phyloP scores from a whole-genome alignment of 306 rosid species.

The Acmispon strigosus region DNA sequence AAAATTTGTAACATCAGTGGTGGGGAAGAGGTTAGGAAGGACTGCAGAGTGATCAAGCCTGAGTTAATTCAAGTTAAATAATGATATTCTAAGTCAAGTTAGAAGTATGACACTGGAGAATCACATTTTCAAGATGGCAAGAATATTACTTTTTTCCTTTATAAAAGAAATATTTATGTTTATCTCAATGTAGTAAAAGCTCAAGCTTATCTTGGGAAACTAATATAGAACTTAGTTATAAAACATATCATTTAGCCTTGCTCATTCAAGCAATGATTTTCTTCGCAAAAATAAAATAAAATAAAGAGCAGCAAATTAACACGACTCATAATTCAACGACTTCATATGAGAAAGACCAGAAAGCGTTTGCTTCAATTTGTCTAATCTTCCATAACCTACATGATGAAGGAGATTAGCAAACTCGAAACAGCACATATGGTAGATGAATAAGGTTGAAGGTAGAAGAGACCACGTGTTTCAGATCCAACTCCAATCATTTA shows the following conservation, averaged over 20 bases:
- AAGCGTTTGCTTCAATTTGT: no score
- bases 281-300: no score
- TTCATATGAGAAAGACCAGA: no score
- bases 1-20: slow-evolving; percentile 47
- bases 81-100: background rate
- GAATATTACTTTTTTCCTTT: background rate
- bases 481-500: no score
- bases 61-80: slow-evolving; percentile 6
- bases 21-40: slow-evolving; percentile 56
- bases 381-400: no score
- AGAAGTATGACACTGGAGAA: background rate
- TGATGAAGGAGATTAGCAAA: no score
- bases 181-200: slow-evolving; percentile 1
- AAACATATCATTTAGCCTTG: background rate
- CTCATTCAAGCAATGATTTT: no score
- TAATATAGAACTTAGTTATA: background rate
- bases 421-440: no score
- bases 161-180: background rate
- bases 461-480: no score
- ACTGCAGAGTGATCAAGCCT: slow-evolving; percentile 41
- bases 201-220: slow-evolving; percentile 12
- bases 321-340: no score
- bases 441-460: no score
- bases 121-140: background rate
- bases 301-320: no score